Conservation (phyloP, 257 asterid genomes). For the Perilla frutescens region DNA sequence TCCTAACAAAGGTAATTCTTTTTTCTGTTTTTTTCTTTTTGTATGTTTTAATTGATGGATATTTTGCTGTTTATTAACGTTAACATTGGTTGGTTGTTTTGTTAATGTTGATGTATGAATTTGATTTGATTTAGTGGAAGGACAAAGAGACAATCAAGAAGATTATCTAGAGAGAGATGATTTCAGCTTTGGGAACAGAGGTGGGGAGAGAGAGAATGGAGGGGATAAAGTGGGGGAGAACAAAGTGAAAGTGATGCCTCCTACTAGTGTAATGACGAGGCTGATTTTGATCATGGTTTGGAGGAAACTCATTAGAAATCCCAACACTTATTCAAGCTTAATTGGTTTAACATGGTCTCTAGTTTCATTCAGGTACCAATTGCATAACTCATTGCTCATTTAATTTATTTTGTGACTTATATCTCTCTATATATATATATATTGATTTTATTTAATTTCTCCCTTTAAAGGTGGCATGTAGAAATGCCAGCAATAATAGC, state of each 20-base stretch:
- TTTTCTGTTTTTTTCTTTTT: neutral
- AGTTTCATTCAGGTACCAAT: conserved; percentile 75
- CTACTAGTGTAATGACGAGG: conserved; percentile 97
- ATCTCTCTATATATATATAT: too few relatives aligned
- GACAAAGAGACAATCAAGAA: conserved; percentile 55
- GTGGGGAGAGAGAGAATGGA: conserved; percentile 48
- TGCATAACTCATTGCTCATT: neutral
- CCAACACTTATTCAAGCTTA: conserved; percentile 94
- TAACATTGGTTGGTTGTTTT: neutral
- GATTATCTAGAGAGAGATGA: conserved; percentile 66
- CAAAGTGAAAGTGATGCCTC: conserved; percentile 76
- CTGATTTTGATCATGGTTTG: conserved; percentile 95
- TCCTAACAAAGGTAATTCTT: conserved; percentile 59
- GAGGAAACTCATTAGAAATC: conserved; percentile 95
- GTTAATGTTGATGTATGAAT: neutral
- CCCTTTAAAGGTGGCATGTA: conserved; percentile 74
- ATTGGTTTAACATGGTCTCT: conserved; percentile 89
- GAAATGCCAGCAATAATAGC: conserved; percentile 95
- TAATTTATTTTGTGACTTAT: neutral
- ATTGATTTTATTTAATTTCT: neutral
- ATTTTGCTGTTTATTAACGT: neutral
- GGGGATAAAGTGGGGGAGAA: conserved; percentile 49
- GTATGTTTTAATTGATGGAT: neutral
- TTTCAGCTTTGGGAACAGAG: conserved; percentile 66
- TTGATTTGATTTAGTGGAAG: conserved; percentile 39